phyloP scores from a whole-genome alignment of 768 basidiomycete genomes.

The Megacollybia marginata region DNA sequence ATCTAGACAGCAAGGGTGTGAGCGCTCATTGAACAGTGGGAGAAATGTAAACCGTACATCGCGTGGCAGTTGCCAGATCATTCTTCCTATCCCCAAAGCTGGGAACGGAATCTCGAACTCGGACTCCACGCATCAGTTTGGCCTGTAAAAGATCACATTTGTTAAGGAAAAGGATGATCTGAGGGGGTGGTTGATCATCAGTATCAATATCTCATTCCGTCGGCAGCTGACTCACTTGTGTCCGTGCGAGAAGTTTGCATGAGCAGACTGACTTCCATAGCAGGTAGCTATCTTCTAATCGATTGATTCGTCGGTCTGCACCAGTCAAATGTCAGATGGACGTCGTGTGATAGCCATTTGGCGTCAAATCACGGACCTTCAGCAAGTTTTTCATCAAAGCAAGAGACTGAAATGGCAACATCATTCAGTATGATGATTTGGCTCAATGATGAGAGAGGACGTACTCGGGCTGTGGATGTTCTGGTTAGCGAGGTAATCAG shows the following conservation, averaged over 20 bases:
- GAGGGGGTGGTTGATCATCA: neutral
- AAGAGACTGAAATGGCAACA: conserved; percentile 43
- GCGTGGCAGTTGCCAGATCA: conserved; percentile 58
- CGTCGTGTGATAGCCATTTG: neutral
- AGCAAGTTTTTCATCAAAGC: conserved; percentile 73
- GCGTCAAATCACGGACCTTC: conserved; percentile 29
- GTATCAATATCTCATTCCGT: neutral
- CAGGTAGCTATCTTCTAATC: conserved; percentile 69
- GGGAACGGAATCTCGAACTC: conserved; percentile 61
- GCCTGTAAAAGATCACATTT: conserved; percentile 69
- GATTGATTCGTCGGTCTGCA: conserved; percentile 52
- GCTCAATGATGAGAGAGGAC: neutral
- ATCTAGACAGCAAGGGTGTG: conserved; percentile 32
- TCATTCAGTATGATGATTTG: conserved; percentile 6
- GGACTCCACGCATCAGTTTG: conserved; percentile 61
- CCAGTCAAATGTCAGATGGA: neutral
- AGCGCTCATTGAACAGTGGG: neutral
- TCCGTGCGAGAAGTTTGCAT: conserved; percentile 54
- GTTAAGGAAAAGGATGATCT: conserved; percentile 43
- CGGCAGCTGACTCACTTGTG: conserved; percentile 26
- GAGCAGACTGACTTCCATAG: conserved; percentile 72
- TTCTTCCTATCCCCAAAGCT: conserved; percentile 72
- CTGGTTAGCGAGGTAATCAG: neutral
- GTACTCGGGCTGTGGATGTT: conserved; percentile 32
- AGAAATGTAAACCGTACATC: conserved; percentile 42